These are phyloP conservation scores for Hortaea werneckii DNA, from an alignment of 2,329 filamentous ascomycete species.

Conservation along the genomic window DNA sequence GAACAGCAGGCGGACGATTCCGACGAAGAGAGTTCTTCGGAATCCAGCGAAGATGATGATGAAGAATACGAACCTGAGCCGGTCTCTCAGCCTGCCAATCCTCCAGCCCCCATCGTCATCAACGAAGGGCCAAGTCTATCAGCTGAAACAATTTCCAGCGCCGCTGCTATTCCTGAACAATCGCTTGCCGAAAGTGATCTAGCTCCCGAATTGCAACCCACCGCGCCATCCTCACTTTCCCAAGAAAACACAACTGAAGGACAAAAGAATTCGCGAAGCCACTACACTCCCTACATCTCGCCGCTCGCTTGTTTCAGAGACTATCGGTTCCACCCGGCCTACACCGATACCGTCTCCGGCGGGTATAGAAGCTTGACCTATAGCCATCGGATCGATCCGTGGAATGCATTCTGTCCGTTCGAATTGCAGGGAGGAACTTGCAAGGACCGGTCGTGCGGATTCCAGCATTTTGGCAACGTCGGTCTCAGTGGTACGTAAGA, in stretches of 20 bases:
- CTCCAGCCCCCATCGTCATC: not conserved
- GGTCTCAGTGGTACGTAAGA: slow-evolving; percentile 61
- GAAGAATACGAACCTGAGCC: not conserved
- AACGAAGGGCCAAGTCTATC: not conserved
- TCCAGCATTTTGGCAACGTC: slow-evolving; percentile 71
- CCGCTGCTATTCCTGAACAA: too few species aligned
- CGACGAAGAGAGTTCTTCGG: not conserved
- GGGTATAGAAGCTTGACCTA: slow-evolving; percentile 87
- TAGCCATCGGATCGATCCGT: slow-evolving; percentile 77
- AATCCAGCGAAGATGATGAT: slow-evolving; percentile 3
- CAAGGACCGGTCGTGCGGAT: slow-evolving; percentile 62
- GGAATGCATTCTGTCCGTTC: slow-evolving; percentile 63
- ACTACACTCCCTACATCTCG: slow-evolving; percentile 62
- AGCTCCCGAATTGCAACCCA: slow-evolving; percentile 29
- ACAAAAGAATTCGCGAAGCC: too few species aligned
- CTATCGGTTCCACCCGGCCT: slow-evolving; percentile 82
- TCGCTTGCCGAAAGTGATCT: slow-evolving; percentile 25
- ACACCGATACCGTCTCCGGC: slow-evolving; percentile 55
- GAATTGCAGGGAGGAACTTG: slow-evolving; percentile 64
- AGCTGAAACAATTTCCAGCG: too few species aligned
- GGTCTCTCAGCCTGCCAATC: not conserved
- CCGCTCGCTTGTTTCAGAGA: slow-evolving; percentile 73
- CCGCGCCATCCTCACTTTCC: too few species aligned
- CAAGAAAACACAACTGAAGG: too few species aligned
- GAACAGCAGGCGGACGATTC: not conserved